phyloP scores from a whole-genome alignment of 1,284 basidiomycete genomes.

The Trichosporon asahii region DNA sequence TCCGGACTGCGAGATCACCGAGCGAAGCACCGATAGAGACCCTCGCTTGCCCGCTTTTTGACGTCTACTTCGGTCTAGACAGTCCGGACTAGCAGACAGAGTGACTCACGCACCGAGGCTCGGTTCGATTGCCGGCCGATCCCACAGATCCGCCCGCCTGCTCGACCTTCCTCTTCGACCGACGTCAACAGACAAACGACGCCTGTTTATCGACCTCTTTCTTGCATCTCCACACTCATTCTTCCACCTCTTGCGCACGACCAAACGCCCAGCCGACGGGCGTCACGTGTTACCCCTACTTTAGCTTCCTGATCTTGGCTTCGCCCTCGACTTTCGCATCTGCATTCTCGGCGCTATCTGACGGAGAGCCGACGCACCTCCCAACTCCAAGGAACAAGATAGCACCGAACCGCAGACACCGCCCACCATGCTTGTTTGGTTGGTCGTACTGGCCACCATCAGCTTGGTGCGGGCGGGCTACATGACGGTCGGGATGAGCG shows the following conservation, averaged over 20 bases:
- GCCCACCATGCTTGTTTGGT: constrained; percentile 8
- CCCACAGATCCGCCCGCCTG: background rate
- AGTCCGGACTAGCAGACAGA: background rate
- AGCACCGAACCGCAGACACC: background rate
- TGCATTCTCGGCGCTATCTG: background rate
- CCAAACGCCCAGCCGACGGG: too few species aligned
- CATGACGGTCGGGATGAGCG: constrained; percentile 23
- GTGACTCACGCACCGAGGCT: background rate
- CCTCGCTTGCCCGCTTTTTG: too few species aligned
- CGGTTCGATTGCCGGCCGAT: background rate
- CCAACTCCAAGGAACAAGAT: background rate
- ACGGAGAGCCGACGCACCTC: background rate
- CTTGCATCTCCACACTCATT: background rate
- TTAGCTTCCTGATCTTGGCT: background rate
- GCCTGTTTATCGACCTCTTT: background rate
- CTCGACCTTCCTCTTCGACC: background rate
- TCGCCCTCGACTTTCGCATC: background rate
- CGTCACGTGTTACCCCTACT: background rate
- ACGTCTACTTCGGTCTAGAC: background rate
- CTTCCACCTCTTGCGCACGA: too few species aligned
- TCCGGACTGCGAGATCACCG: background rate
- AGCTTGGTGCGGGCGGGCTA: constrained; percentile 18
- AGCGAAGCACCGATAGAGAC: background rate
- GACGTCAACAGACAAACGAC: background rate
- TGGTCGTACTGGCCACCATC: background rate